Conservation (phyloP, 257 asterid species). For the Eustoma russellianum region DNA sequence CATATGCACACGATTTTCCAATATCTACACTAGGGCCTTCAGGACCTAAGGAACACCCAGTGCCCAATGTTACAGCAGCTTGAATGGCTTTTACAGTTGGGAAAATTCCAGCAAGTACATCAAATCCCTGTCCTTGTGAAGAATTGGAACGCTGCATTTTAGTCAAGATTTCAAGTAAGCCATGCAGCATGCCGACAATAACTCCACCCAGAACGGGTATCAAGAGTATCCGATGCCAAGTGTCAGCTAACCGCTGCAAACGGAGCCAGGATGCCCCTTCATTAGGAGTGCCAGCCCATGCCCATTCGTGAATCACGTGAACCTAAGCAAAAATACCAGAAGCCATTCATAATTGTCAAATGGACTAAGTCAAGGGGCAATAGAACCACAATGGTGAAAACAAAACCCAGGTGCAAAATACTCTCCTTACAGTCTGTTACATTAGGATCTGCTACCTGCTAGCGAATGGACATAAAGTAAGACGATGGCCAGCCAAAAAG, state of each 20-base stretch:
- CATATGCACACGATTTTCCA: constrained; percentile 94
- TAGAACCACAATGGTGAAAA: too few relatives aligned
- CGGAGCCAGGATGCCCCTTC: constrained; percentile 99
- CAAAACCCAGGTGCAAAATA: too few relatives aligned
- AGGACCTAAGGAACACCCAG: constrained; percentile 98
- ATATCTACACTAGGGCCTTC: constrained; percentile 99
- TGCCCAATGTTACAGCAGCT: constrained; percentile 89
- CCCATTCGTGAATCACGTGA: constrained; percentile 93
- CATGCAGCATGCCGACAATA: constrained; percentile 92
- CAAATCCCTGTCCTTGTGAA: constrained; percentile 76
- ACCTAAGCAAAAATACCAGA: constrained; percentile 40
- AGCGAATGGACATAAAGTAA: too few relatives aligned
- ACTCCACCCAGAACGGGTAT: constrained; percentile 97
- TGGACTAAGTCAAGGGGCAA: neutral
- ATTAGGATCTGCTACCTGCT: too few relatives aligned
- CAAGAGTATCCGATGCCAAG: constrained; percentile 94
- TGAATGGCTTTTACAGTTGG: constrained; percentile 83
- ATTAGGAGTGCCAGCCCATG: constrained; percentile 98
- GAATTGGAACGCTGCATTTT: constrained; percentile 74
- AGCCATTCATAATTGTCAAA: constrained; percentile 3
- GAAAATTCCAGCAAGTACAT: constrained; percentile 60
- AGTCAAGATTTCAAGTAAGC: constrained; percentile 73
- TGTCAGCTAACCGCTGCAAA: constrained; percentile 81
- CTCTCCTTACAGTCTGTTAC: too few relatives aligned
- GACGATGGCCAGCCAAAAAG: too few relatives aligned